These are phyloP conservation scores for Bruguiera hainesii DNA, from an alignment of 441 rosid genomes.

Conservation along the genomic window DNA sequence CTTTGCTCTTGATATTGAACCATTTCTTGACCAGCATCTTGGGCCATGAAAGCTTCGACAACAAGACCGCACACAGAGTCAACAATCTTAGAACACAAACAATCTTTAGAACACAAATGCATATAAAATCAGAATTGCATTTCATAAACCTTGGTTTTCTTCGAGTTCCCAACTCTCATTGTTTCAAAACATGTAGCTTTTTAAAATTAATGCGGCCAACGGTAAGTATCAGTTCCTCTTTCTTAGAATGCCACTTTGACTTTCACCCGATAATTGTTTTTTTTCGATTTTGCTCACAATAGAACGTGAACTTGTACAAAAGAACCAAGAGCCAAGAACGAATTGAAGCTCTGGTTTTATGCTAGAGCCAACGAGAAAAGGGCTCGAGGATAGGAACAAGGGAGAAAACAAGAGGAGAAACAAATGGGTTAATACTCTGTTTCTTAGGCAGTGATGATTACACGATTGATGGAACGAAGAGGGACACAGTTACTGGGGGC, in stretches of 20 bases:
- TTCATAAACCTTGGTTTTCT: conserved; percentile 75
- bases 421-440: conserved; percentile 21
- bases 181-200: conserved; percentile 49
- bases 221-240: conserved; percentile 7
- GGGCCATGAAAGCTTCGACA: conserved; percentile 88
- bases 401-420: conserved; percentile 14
- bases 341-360: conserved; percentile 8
- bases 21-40: conserved; percentile 94
- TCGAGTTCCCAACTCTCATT: conserved; percentile 80
- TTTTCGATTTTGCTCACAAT: conserved; percentile 17
- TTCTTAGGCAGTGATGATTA: conserved; percentile 31
- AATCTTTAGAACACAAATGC: conserved; percentile 13
- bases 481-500: conserved; percentile 29
- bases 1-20: conserved; percentile 87
- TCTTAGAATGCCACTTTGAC: conserved; percentile 3
- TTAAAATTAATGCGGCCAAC: conserved; percentile 17
- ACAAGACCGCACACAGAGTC: conserved; percentile 11
- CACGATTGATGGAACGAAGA: conserved; percentile 23
- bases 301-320: conserved; percentile 18
- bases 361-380: conserved; percentile 21
- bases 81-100: conserved; percentile 13
- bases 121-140: conserved; percentile 19
- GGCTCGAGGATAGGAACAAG: conserved; percentile 4
- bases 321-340: conserved; percentile 11
- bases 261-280: neutral